Percentiles rank a stretch among this genome's conserved stretches.
Conservation (phyloP, 2,329 filamentous ascomycete species). For the Reticulascus tulasneorum region DNA sequence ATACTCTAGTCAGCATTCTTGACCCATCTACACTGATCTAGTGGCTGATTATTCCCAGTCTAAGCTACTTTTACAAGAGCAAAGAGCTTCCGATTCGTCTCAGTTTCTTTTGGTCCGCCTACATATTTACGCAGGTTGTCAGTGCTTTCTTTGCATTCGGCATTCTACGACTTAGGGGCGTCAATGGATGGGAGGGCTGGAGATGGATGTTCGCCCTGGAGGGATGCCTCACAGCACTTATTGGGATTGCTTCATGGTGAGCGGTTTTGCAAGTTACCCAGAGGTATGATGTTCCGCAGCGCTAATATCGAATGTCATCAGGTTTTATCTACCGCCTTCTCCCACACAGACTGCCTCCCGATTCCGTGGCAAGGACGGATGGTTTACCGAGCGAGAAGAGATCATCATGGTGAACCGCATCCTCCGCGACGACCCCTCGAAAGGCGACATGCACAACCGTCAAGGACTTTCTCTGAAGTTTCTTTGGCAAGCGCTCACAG, state of each 20-base stretch:
- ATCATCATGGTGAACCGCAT: conserved; percentile 60
- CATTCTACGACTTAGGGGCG: conserved; percentile 45
- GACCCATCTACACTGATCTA: too few species aligned
- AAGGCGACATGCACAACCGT: conserved; percentile 50
- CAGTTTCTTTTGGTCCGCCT: conserved; percentile 63
- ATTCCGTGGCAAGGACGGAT: conserved; percentile 51
- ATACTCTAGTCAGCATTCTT: too few species aligned
- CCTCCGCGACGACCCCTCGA: conserved; percentile 20
- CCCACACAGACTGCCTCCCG: conserved; percentile 55
- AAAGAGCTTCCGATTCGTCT: conserved; percentile 61
- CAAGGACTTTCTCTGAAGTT: conserved; percentile 41
- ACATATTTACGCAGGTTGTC: conserved; percentile 45
- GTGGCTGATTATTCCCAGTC: too few species aligned
- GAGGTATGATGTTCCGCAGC: conserved; percentile 20
- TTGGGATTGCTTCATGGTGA: conserved; percentile 28
- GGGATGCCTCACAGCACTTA: conserved; percentile 40
- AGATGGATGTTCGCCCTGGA: conserved; percentile 44
- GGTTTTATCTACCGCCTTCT: conserved; percentile 49
- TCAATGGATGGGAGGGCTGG: conserved; percentile 50
- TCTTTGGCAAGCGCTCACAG: conserved; percentile 42
- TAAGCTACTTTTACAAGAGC: conserved; percentile 68
- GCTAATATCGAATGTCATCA: too few species aligned
- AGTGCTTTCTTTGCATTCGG: conserved; percentile 51
- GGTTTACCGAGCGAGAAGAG: conserved; percentile 57
- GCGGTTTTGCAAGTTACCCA: conserved; percentile 1